Conservation (phyloP, 495 filamentous ascomycete genomes). For the Hypoxylon perforatum region DNA sequence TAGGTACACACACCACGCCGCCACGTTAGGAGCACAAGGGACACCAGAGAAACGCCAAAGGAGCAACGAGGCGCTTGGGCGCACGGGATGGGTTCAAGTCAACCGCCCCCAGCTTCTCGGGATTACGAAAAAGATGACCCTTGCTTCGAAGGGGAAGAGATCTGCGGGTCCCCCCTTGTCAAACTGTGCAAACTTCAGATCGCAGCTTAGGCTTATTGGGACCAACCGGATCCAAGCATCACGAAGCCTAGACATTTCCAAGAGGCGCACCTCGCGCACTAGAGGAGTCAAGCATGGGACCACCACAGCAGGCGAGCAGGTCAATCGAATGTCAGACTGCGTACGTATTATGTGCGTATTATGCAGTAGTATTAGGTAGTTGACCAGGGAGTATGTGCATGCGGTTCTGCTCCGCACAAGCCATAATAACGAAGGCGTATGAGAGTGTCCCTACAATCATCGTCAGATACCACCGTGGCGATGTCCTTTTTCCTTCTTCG, state of each 20-base stretch:
- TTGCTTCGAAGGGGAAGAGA: constrained; percentile 39
- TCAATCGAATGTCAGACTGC: constrained; percentile 7
- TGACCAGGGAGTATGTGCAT: constrained; percentile 5
- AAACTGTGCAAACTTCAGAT: constrained; percentile 41
- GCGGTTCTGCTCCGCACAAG: constrained; percentile 24
- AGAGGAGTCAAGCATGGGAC: neutral
- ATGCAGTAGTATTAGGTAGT: constrained; percentile 12
- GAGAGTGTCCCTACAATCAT: neutral
- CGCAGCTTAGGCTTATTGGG: constrained; percentile 31
- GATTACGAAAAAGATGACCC: constrained; percentile 40
- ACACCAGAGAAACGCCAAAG: constrained; percentile 6
- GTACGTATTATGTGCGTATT: neutral
- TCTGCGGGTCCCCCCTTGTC: constrained; percentile 38
- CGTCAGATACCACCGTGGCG: neutral
- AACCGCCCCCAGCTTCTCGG: constrained; percentile 35
- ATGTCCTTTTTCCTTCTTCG: constrained; percentile 7
- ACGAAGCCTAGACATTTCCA: constrained; percentile 18
- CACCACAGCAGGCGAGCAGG: neutral
- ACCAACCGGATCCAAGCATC: constrained; percentile 35
- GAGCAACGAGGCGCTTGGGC: constrained; percentile 25
- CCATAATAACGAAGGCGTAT: neutral
- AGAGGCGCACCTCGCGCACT: constrained; percentile 1
- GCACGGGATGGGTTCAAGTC: constrained; percentile 39
- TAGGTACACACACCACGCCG: constrained; percentile 18
- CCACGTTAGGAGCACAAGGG: constrained; percentile 35